Evolutionary conservation across 1,139 yeast species (phyloP), one percentile per base, ranked within the genome.

Genomic region (Pichia sp.): DNA sequence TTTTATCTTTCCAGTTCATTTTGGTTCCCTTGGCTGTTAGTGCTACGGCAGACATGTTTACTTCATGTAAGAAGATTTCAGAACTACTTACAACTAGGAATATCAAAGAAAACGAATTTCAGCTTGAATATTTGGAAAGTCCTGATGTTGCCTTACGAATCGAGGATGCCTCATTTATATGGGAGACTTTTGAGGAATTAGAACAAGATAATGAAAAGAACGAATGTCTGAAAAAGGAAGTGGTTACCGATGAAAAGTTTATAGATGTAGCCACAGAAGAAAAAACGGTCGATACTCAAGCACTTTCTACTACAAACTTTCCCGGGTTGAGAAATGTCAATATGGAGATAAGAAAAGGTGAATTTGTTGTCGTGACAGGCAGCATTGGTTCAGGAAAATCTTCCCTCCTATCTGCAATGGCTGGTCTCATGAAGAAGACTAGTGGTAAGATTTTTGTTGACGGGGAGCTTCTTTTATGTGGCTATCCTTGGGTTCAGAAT

Each of bases 401-500:
- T 0, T 74, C 84, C 2, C 60, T 80, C 31, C 62, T 80, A 21
- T 62, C 65, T 42, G 84, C 85, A 0, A 56, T 80, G 32, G 60
- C 79, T 5, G 86, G 87, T 3, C 63, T 66, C 37, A 77, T 79
- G 80, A 61, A 64, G 23, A 67, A 67, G 35, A 51, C 58, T 1
- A 34, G 47, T 1, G 88, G 88, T 16, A 18, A 52, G 0, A 65
- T 77, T 13, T 49, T 53, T 6, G 59, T 75, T 44, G 64, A 63
- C 41, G 76, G 74, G 3, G 52, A 67, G 0, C 42, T 64, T 15
- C 47, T 69, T 34, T 50, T 68, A 10, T 70, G 74, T 52, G 71
- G 70, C 7, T 46, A 56, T 32, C 87, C 91, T 14, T 86, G 95
- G 95, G 76, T 84, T 39, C 91, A 81, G 56, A 85, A 84, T 56